Evolutionary conservation across 73 alveolate species (phyloP).

Genomic region (Symbiodinium natans): DNA sequence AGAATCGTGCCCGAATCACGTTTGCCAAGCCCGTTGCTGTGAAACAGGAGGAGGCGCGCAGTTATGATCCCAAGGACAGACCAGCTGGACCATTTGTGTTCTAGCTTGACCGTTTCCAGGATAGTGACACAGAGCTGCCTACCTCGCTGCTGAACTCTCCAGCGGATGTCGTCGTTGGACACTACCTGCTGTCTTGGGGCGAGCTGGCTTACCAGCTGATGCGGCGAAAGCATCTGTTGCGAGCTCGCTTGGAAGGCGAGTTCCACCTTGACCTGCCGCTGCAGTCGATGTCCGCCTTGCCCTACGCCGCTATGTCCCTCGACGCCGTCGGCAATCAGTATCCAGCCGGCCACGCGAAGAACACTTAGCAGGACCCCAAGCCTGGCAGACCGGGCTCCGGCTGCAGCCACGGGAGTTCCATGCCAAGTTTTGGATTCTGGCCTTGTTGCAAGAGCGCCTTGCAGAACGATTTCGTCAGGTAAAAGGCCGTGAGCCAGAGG

Average conservation of each 20-base stretch:
- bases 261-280: neutral
- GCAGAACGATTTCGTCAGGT: neutral
- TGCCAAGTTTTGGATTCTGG: neutral
- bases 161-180: neutral
- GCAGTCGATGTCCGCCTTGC: neutral
- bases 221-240: neutral
- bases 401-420: neutral
- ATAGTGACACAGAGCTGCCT: neutral
- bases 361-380: neutral
- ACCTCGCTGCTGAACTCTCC: neutral
- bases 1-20: neutral
- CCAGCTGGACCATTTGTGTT: neutral
- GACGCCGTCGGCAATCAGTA: neutral
- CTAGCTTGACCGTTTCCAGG: neutral
- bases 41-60: neutral
- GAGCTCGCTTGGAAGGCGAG: neutral
- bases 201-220: neutral
- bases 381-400: neutral
- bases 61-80: neutral
- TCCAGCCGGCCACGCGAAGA: neutral
- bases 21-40: neutral
- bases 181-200: neutral
- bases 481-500: neutral
- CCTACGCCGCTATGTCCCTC: neutral
- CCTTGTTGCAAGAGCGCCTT: neutral